Base-by-base conservation (phyloP, 352 stramenopile species). In the Hyaloperonospora brassicae region DNA sequence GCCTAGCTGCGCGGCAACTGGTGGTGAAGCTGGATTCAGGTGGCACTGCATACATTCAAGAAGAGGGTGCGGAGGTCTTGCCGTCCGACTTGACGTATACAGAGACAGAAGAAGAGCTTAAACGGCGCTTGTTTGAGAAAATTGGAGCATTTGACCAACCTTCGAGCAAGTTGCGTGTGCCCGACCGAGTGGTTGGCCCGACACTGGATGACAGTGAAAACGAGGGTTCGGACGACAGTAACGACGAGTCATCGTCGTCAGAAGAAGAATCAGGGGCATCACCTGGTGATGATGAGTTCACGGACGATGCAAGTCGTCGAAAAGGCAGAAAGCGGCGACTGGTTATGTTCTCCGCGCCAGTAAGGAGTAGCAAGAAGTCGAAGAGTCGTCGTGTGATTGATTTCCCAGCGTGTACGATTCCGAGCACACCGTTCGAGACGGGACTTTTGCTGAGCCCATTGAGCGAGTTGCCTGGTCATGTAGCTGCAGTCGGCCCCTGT, bases 371-470 rank as follows among this genome's bases (percentile, higher is more conserved):
- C 22, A 85, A 85, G 57, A 83, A 76, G 55, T 49, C 55, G 7
- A 83, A 75, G 52, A 59, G 76, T 9, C 60, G 58, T 30, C 68
- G 66, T 23, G 46, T 91, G 21, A 82, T 91, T 49, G 78, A 85
- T 34, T 91, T 85, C 44, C 81, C 78, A 10, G 78, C 78, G 11
- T 76, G 68, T 34, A 84, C 68, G 30, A 66, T 88, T 30, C 76
- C 74, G 22, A 77, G 79, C 44, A 74, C 74, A 11, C 81, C 81
- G 47, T 87, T 76, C 61, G 79, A 88, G 2, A 69, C 64, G 21
- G 75, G 73, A 8, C 55, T 89, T 23, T 61, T 88, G 14, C 62
- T 91, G 22, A 91, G 81, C 66, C 81, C 81, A 17, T 52, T 91
- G 38, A 89, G 79, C 25, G 70, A 78, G 36, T 56, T 91, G 0